Conservation (phyloP, 1,284 basidiomycete genomes). For the Porodaedalea pini region DNA sequence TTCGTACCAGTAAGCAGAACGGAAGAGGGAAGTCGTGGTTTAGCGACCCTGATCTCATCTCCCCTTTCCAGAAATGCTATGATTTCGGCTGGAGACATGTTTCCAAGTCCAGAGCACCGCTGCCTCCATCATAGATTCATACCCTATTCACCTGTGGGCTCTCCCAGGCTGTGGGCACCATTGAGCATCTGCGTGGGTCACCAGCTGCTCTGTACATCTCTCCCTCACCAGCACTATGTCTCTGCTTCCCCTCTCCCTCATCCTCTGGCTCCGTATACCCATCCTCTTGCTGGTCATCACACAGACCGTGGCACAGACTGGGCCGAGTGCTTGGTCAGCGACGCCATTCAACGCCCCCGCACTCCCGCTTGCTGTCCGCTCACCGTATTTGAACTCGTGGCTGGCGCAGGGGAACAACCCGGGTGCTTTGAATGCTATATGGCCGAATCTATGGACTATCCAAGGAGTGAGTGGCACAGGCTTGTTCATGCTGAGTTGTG, state of each 20-base stretch:
- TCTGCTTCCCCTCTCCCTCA: not conserved
- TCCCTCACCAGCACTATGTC: not conserved
- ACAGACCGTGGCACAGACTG: not conserved
- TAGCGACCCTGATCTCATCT: too few relatives aligned
- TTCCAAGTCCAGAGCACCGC: too few relatives aligned
- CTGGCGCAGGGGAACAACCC: conserved; percentile 46
- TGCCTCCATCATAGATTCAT: too few relatives aligned
- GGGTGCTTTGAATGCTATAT: not conserved
- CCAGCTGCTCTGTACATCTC: too few relatives aligned
- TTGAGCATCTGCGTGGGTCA: too few relatives aligned
- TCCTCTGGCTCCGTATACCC: not conserved
- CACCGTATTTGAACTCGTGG: conserved; percentile 66
- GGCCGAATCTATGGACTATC: not conserved
- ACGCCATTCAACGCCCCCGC: conserved; percentile 57
- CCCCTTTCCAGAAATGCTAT: too few relatives aligned
- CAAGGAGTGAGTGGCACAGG: not conserved
- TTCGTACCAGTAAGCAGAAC: too few relatives aligned
- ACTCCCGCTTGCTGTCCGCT: conserved; percentile 58
- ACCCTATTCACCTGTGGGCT: too few relatives aligned
- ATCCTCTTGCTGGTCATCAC: not conserved
- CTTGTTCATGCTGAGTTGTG: too few relatives aligned
- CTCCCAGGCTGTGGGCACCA: too few relatives aligned
- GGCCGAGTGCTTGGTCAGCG: conserved; percentile 40
- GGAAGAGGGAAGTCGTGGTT: too few relatives aligned
- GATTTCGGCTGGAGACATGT: too few relatives aligned